Percentiles rank a stretch among this genome's conserved stretches.
Evolutionary conservation across 768 basidiomycete genomes (phyloP).

Genomic region (Leccinellum luteum): DNA sequence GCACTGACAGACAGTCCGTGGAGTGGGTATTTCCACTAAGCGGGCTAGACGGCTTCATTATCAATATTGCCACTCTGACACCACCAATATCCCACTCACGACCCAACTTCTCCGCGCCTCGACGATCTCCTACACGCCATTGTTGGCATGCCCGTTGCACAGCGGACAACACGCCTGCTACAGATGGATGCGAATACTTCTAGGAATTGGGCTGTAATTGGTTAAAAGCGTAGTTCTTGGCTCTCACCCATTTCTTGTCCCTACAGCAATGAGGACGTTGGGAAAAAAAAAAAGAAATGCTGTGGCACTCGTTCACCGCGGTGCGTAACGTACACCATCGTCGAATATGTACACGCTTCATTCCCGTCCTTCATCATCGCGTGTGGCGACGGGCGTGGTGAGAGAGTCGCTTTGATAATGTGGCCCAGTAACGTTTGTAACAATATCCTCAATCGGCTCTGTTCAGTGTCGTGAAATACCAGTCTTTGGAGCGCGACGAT

Average conservation of each 20-base stretch:
- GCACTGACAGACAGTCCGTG: conserved; percentile 6
- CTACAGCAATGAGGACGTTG: background rate
- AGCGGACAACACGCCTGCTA: conserved; percentile 2
- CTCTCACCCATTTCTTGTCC: background rate
- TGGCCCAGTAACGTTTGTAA: conserved; percentile 3
- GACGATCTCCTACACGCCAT: conserved; percentile 2
- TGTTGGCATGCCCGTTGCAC: background rate
- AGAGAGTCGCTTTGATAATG: background rate
- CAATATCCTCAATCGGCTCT: background rate
- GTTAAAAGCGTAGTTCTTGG: background rate
- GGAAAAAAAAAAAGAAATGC: no score
- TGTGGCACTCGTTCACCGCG: background rate
- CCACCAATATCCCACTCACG: background rate
- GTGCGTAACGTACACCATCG: background rate
- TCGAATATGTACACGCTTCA: background rate
- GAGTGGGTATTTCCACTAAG: conserved; percentile 11
- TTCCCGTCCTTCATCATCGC: conserved; percentile 5
- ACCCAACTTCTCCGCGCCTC: conserved; percentile 7
- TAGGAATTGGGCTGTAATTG: conserved; percentile 1
- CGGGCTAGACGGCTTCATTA: background rate
- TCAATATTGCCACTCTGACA: background rate
- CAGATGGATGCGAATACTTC: conserved; percentile 1
- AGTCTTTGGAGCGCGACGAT: background rate
- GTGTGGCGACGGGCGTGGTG: background rate
- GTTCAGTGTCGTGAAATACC: background rate